Percentiles rank a stretch among this genome's conserved stretches.
These are phyloP conservation scores for Neophaeococcomyces mojaviensis DNA, from an alignment of 2,329 filamentous ascomycete genomes.

Conservation along the genomic window DNA sequence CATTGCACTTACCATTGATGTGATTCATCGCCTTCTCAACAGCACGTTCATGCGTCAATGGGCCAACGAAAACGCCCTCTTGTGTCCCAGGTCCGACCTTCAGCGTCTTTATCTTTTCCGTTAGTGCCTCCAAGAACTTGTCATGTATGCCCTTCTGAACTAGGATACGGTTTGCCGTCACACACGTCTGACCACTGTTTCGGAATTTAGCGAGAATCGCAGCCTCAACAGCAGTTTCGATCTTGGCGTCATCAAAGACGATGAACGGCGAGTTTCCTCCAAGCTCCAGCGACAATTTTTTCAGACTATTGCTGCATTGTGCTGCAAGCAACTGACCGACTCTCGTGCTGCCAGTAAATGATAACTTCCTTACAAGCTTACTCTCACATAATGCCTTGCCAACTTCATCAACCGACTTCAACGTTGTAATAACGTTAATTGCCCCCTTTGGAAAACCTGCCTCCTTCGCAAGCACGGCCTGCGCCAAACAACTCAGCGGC, in stretches of 20 bases:
- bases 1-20: conserved; percentile 18
- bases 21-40: conserved; percentile 22
- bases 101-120: conserved; percentile 65
- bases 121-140: conserved; percentile 60
- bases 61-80: conserved; percentile 66
- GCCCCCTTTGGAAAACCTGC: conserved; percentile 31
- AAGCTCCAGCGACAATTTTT: conserved; percentile 39
- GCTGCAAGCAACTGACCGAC: conserved; percentile 29
- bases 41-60: conserved; percentile 42
- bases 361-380: conserved; percentile 25
- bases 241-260: conserved; percentile 35
- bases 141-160: conserved; percentile 74
- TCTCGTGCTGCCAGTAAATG: conserved; percentile 29
- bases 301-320: conserved; percentile 31
- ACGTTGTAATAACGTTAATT: conserved; percentile 37
- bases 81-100: conserved; percentile 69
- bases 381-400: conserved; percentile 41
- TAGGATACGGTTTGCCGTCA: conserved; percentile 63
- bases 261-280: conserved; percentile 38
- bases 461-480: conserved; percentile 27
- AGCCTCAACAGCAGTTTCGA: conserved; percentile 27
- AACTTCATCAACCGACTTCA: conserved; percentile 70
- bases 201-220: conserved; percentile 21
- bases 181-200: conserved; percentile 24
- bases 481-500: conserved; percentile 28